A percentile compares a stretch with the other conserved stretches of the same genome.
phyloP scores from a whole-genome alignment of 2,329 filamentous ascomycete species.

The Aureobasidium subglaciale region DNA sequence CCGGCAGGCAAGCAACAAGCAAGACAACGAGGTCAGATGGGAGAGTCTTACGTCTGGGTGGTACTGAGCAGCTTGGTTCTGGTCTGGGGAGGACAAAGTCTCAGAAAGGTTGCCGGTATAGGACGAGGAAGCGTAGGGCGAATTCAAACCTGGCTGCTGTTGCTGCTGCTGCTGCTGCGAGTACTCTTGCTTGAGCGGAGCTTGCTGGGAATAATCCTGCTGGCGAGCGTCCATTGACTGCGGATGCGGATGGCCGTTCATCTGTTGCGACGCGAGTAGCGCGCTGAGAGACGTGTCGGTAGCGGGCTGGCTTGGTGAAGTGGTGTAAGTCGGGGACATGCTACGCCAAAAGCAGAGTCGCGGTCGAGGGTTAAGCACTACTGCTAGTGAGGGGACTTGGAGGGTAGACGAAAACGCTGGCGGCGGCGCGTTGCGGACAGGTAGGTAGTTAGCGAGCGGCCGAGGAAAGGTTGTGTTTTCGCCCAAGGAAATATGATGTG shows the following conservation, averaged over 20 bases:
- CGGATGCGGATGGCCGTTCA: constrained; percentile 33
- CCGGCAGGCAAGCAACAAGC: constrained; percentile 59
- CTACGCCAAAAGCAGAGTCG: constrained; percentile 29
- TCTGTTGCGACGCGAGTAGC: constrained; percentile 33
- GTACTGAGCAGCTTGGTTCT: constrained; percentile 87
- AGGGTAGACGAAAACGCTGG: constrained; percentile 25
- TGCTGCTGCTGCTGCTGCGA: constrained; percentile 37
- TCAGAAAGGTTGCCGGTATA: constrained; percentile 66
- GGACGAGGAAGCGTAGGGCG: constrained; percentile 43
- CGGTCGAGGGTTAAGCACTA: constrained; percentile 22
- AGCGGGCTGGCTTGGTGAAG: constrained; percentile 26
- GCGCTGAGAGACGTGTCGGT: constrained; percentile 36
- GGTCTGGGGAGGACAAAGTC: constrained; percentile 70
- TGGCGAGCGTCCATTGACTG: constrained; percentile 50
- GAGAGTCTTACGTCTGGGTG: constrained; percentile 51
- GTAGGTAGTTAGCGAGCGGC: constrained; percentile 23
- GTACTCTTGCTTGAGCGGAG: constrained; percentile 31
- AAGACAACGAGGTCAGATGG: no score
- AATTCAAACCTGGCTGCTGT: constrained; percentile 47
- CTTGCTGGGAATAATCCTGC: constrained; percentile 38
- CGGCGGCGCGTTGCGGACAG: constrained; percentile 29
- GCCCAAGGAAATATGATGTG: constrained; percentile 43
- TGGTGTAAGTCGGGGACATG: constrained; percentile 43
- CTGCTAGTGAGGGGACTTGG: constrained; percentile 18
- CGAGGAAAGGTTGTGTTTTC: constrained; percentile 29